Evolutionary conservation across 2,329 filamentous ascomycete genomes (phyloP), one percentile per base, ranked within the genome.

Genomic region (Waltergamsia citrina): DNA sequence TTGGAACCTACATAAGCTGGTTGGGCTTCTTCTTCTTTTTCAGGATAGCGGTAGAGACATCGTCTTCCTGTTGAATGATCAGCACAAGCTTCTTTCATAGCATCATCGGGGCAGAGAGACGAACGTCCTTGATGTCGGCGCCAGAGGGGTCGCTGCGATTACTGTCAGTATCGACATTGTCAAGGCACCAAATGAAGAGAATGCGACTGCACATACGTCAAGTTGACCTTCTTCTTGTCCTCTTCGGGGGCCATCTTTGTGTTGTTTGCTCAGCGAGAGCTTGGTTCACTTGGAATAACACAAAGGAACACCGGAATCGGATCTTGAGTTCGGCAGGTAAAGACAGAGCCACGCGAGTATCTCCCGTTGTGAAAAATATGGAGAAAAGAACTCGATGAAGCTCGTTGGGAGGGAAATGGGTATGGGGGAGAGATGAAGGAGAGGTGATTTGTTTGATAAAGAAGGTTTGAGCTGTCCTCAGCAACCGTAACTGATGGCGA

Each of bases 1-100:
- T n/a, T n/a, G 18, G 44, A 49, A 62, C 81, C 60, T 72, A 94
- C 87, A 98, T 94, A 60, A 98, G 67, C 56, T 90, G 93, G 67
- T 98, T 98, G 51, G 88, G 88, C 85, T 98, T 98, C 88, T 98
- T 98, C 83, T 98, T 98, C 77, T 96, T 96, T 73, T 95, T 96
- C 54, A 98, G 77, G 51, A 98, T 98, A 48, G 92, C 92, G 29
- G 92, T 98, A 34, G 92, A 78, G 42, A 81, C 86, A 57, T 94
- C 92, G 60, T 95, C 85, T 52, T 86, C 80, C 80, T 93, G 52
- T 39, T 43, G 29, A 21, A 39, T 30, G 38, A 54, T 68, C 48
- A 60, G 55, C 49, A 37, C 24, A 38, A 36, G 35, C 36, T 32
- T 29, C 6, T 17, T 17, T 23, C 8, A 20, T 18, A 33, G 22